Conservation (phyloP, 1,284 basidiomycete species). For the Cystobasidium slooffiae region DNA sequence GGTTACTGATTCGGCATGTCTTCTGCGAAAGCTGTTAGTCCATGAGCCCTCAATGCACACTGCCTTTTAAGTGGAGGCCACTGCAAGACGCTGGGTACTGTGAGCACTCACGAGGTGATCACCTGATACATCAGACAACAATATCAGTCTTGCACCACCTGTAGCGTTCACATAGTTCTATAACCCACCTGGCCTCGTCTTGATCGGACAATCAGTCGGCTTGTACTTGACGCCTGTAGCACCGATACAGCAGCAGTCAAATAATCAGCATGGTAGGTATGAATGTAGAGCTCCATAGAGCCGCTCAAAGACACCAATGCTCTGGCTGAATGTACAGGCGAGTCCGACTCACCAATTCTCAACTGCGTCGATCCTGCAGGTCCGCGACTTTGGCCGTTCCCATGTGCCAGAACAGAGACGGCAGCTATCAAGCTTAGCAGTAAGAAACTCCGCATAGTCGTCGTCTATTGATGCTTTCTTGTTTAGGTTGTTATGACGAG, state of each 20-base stretch:
- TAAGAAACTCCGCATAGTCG: slow-evolving; percentile 1
- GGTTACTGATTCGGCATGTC: background rate
- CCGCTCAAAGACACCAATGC: background rate
- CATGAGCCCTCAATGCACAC: too few relatives aligned
- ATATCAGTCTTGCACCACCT: too few relatives aligned
- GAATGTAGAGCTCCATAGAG: background rate
- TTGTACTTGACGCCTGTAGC: slow-evolving; percentile 30
- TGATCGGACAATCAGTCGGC: slow-evolving; percentile 18
- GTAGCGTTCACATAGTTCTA: background rate
- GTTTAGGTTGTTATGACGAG: background rate
- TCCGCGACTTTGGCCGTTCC: slow-evolving; percentile 15
- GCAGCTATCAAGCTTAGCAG: slow-evolving; percentile 6
- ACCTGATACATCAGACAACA: too few relatives aligned
- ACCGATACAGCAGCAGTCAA: too few relatives aligned
- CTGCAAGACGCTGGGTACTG: too few relatives aligned
- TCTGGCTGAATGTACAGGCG: background rate
- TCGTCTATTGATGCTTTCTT: background rate
- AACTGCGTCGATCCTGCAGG: slow-evolving; percentile 13
- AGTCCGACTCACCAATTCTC: background rate
- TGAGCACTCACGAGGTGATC: too few relatives aligned
- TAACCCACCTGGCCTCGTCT: slow-evolving; percentile 16
- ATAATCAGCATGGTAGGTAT: too few relatives aligned
- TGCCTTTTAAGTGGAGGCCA: too few relatives aligned
- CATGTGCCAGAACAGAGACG: slow-evolving; percentile 10
- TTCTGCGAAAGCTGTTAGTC: background rate